These are phyloP conservation scores for Xanthoparmelia taractica DNA, from an alignment of 495 filamentous ascomycete genomes.

Conservation along the genomic window DNA sequence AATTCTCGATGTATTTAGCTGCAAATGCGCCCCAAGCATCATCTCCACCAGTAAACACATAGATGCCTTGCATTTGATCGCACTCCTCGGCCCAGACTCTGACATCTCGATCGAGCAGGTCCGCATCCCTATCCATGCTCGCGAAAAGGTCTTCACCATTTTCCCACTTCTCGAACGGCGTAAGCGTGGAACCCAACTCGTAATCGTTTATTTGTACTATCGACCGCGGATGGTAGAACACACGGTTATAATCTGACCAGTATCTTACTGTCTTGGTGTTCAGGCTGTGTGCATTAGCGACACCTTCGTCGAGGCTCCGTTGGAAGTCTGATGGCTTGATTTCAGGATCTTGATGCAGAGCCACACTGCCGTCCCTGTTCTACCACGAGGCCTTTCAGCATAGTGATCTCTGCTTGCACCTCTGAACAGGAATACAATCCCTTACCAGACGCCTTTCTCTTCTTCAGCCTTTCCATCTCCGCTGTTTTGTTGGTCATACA, in stretches of 20 bases:
- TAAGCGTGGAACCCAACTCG: constrained; percentile 64
- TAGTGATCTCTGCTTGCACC: background rate
- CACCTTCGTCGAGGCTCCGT: constrained; percentile 62
- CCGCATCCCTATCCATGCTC: constrained; percentile 73
- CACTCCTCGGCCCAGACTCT: constrained; percentile 85
- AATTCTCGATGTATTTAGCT: constrained; percentile 64
- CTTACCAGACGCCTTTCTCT: constrained; percentile 19
- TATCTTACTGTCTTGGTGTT: constrained; percentile 68
- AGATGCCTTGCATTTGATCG: constrained; percentile 82
- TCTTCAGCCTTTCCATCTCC: constrained; percentile 43
- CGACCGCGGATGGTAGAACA: constrained; percentile 87
- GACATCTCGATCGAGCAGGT: constrained; percentile 81
- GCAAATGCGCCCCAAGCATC: constrained; percentile 94
- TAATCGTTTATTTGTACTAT: constrained; percentile 84
- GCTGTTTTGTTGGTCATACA: constrained; percentile 59
- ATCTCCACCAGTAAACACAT: constrained; percentile 69
- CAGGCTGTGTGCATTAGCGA: constrained; percentile 50
- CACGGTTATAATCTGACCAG: constrained; percentile 90
- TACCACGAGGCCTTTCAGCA: constrained; percentile 13
- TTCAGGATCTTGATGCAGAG: constrained; percentile 55
- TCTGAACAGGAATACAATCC: background rate
- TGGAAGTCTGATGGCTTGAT: constrained; percentile 71
- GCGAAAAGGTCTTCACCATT: constrained; percentile 77
- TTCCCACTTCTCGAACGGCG: constrained; percentile 77
- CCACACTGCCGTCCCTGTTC: constrained; percentile 60